Base-by-base conservation (phyloP, 768 basidiomycete species). In the Mycena floridula region DNA sequence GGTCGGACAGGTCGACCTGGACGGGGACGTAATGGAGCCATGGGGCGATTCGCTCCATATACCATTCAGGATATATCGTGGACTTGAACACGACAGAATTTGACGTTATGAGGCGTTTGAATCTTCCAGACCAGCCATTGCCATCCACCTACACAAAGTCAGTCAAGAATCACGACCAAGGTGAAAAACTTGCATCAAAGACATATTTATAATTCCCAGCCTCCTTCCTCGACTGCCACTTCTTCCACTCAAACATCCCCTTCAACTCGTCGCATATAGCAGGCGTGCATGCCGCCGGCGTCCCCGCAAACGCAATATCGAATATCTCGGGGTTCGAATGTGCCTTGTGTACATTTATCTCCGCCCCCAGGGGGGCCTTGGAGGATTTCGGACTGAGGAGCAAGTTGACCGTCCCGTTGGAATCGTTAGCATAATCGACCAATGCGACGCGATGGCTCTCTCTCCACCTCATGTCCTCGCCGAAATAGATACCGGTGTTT, bases 1-100 rank as follows among this genome's bases (percentile, higher is more conserved):
- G 55, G 56, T 89, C 85, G 0, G 74, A 67, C 23, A 81, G 71
- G 49, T 81, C 79, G 1, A 76, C 55, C 51, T 81, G 77, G 8
- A 87, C 64, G 2, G 85, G 85, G 11, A 87, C 68, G 51, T 83
- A 89, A 58, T 89, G 85, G 3, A 84, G 73, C 82, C 82, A 85
- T 0, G 82, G 78, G 21, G 62, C 69, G 40, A 77, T 64, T 23
- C 77, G 68, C 45, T 79, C 75, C 2, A 54, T 65, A 18, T 57
- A 76, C 82, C 82, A 84, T 56, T 83, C 82, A 0, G 81, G 82
- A 54, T 79, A 83, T 38, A 79, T 64, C 0, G 79, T 83, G 30
- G 77, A 66, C 52, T 84, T 83, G 60, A 84, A 73, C 5, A 84
- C 64, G 9, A 82, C 67, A 1, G 79, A 70, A 23, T 80, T 77